phyloP scores from a whole-genome alignment of 139 green algal species.

The Haematococcus lacustris region DNA sequence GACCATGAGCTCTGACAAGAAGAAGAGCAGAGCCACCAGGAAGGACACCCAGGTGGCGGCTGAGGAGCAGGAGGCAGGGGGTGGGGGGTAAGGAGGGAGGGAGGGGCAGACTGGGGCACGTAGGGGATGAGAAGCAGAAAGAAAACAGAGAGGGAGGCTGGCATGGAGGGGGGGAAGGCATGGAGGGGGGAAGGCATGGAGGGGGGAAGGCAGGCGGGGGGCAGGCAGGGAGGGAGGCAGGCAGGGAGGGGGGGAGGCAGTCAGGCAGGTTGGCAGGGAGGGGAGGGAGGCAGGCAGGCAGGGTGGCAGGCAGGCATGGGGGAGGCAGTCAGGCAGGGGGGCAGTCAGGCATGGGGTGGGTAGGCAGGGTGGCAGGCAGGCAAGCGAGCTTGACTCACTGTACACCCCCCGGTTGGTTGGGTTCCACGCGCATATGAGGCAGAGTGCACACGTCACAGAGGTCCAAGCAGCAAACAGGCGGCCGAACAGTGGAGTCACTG shows the following conservation, averaged over 20 bases:
- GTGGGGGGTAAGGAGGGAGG: no score
- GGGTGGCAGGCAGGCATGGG: background rate
- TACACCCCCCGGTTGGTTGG: conserved; percentile 64
- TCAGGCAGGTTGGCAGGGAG: background rate
- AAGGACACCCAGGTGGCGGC: conserved; percentile 74
- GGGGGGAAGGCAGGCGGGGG: no score
- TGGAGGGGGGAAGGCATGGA: background rate
- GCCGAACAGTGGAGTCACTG: conserved; percentile 72
- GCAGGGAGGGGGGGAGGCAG: background rate
- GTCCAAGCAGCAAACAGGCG: conserved; percentile 82
- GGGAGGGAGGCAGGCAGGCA: background rate
- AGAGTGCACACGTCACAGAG: conserved; percentile 67
- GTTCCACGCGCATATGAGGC: conserved; percentile 70
- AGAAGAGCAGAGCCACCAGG: conserved; percentile 63
- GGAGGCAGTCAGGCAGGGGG: background rate
- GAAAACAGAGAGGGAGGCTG: background rate
- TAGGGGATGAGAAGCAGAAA: background rate
- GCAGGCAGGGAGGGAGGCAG: background rate
- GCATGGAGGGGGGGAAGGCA: background rate
- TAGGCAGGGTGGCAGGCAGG: background rate
- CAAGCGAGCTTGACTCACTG: conserved; percentile 28
- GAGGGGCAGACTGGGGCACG: background rate
- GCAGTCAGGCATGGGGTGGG: background rate
- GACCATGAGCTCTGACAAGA: conserved; percentile 58
- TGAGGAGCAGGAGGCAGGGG: conserved; percentile 20